A percentile compares a stretch with the other conserved stretches of the same genome.
Conservation (phyloP, 106 monocot genomes). For the Iris macrosiphon region DNA sequence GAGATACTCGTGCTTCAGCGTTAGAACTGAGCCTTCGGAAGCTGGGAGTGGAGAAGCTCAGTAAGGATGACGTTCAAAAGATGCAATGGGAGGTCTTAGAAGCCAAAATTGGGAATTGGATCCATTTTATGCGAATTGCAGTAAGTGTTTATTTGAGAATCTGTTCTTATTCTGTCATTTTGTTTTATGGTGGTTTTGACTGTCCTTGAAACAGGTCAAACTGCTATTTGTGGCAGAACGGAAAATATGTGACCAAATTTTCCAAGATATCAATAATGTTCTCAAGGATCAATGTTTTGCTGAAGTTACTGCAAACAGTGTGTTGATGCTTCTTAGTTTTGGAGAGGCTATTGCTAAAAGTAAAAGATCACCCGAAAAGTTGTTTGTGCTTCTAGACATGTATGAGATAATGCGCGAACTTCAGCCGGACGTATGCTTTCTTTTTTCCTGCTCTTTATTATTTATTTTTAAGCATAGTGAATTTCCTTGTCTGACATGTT, state of each 20-base stretch:
- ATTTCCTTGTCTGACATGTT: too few species aligned
- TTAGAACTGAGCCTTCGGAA: slow-evolving; percentile 60
- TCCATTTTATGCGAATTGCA: slow-evolving; percentile 63
- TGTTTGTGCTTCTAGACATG: slow-evolving; percentile 87
- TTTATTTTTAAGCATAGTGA: too few species aligned
- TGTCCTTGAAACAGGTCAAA: slow-evolving; percentile 40
- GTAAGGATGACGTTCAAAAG: slow-evolving; percentile 65
- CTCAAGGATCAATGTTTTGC: slow-evolving; percentile 67
- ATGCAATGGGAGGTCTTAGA: slow-evolving; percentile 61
- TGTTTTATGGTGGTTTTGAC: neutral
- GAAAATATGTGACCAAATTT: slow-evolving; percentile 64
- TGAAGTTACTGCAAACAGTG: slow-evolving; percentile 56
- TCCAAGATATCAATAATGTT: slow-evolving; percentile 38
- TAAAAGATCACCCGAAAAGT: slow-evolving; percentile 73
- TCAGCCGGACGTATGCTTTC: slow-evolving; percentile 48
- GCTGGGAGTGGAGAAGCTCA: slow-evolving; percentile 60
- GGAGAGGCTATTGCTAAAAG: slow-evolving; percentile 74
- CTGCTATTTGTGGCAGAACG: slow-evolving; percentile 66
- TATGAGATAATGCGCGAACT: slow-evolving; percentile 80
- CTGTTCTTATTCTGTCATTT: neutral
- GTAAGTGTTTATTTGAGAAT: slow-evolving; percentile 30
- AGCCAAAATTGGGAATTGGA: slow-evolving; percentile 76
- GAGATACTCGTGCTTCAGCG: slow-evolving; percentile 41
- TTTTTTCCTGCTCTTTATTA: too few species aligned
- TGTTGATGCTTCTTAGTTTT: slow-evolving; percentile 63